Evolutionary conservation across 176 grass and related monocot genomes (phyloP), one percentile per base, ranked within the genome.

Genomic region (Aegilops bicornis): DNA sequence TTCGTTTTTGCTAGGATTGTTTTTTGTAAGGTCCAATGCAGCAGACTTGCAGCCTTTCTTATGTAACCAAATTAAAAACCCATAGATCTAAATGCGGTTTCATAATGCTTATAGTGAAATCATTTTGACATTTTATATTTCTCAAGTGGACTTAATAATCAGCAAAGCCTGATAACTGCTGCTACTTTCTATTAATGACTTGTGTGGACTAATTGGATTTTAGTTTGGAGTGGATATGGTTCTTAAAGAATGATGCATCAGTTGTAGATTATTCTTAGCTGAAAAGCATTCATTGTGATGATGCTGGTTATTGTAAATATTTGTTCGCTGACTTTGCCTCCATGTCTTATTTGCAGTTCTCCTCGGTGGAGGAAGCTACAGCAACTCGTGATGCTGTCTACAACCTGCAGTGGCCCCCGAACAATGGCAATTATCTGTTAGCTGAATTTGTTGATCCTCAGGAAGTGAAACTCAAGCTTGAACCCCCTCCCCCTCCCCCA

Each of bases 401-500:
- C 80, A 89, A 99, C 84, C 89, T 99, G 77, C 94, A 99, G 90
- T 99, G 97, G 97, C 97, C 97, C 43, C 79, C 85, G 10, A 99
- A 97, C 71, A 92, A 95, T 64, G 97, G 94, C 29, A 99, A 99
- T 84, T 89, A 90, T 73, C 80, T 99, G 76, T 73, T 94, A 42
- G 97, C 90, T 22, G 97, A 99, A 82, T 99, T 99, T 87, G 92
- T 99, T 79, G 92, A 99, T 84, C 90, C 94, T 37, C 90, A 91
- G 61, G 97, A 99, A 68, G 94, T 99, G 50, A 99, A 97, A 81
- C 79, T 86, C 40, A 90, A 89, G 50, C 45, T 91, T 60, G 90
- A 45, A 45, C 10, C 10, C 43, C 43, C 93, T 12, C 79, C 90
- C 12, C 92, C 92, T 73, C 73, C 83, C 29, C 80, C 83, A 8